phyloP scores from a whole-genome alignment of 2,329 filamentous ascomycete species.

The Didymella sp. region DNA sequence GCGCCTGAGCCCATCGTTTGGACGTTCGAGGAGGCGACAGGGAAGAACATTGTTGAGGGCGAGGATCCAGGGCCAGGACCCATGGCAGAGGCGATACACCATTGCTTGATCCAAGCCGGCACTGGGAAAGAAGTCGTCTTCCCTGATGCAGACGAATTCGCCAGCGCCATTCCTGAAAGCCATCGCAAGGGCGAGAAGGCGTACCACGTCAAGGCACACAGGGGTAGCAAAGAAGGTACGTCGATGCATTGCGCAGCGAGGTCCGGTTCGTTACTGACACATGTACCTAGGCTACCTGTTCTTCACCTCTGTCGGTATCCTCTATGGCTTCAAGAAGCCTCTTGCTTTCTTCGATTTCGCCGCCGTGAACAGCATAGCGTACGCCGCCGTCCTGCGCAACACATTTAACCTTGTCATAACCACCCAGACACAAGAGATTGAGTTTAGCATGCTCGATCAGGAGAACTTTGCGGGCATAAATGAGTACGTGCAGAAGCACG shows the following conservation, averaged over 20 bases:
- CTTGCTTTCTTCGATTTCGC: slow-evolving; percentile 68
- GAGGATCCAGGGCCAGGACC: slow-evolving; percentile 51
- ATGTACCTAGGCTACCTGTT: slow-evolving; percentile 63
- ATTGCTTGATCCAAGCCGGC: slow-evolving; percentile 52
- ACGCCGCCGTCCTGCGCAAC: slow-evolving; percentile 68
- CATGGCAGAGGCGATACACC: slow-evolving; percentile 55
- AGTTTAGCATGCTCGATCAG: slow-evolving; percentile 72
- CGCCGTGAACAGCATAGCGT: slow-evolving; percentile 65
- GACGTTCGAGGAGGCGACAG: slow-evolving; percentile 63
- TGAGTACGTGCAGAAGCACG: slow-evolving; percentile 66
- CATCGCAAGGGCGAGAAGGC: slow-evolving; percentile 69
- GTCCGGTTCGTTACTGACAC: slow-evolving; percentile 21
- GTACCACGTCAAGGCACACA: slow-evolving; percentile 68
- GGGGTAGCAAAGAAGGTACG: slow-evolving; percentile 69
- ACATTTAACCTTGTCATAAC: slow-evolving; percentile 70
- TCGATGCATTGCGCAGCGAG: neutral
- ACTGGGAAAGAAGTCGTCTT: slow-evolving; percentile 58
- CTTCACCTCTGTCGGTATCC: slow-evolving; percentile 66
- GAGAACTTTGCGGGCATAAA: slow-evolving; percentile 68
- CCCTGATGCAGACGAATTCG: slow-evolving; percentile 64
- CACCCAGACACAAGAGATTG: slow-evolving; percentile 62
- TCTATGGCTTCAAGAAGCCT: slow-evolving; percentile 72
- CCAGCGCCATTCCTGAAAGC: slow-evolving; percentile 65
- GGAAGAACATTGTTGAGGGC: slow-evolving; percentile 52
- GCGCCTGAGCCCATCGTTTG: slow-evolving; percentile 65